Base-by-base conservation (phyloP, 2,329 filamentous ascomycete species). In the Hymenoscyphus occultus region DNA sequence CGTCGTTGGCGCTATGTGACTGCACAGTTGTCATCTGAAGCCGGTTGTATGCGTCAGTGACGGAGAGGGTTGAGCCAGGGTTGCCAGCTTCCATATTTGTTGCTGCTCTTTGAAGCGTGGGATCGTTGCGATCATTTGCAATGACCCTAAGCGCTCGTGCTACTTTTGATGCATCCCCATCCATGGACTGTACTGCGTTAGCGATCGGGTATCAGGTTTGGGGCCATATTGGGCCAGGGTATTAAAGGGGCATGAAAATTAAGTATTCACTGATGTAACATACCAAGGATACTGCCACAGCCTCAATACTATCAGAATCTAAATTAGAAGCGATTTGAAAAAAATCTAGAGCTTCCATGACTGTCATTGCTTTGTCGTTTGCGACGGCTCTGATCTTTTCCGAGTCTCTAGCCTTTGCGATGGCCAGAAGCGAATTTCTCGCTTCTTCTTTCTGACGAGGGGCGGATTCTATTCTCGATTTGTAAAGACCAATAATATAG, bases 341-440 rank as follows among this genome's bases (percentile, higher is more conserved):
- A 77, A 84, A 90, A 13, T 82, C 77, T 39, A 89, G 78, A 1
- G 89, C 89, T 72, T 90, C 85, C 57, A 86, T 82, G 63, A 85
- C 83, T n/a, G 82, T 86, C 67, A 87, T 82, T 78, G 81, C 81
- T 60, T 62, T 71, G 71, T 84, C 83, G 70, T 84, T 81, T 4
- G 88, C 85, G 56, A 84, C 82, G 59, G 81, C 80, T 68, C 82
- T 80, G 61, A 91, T 85, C 54, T 78, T 78, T 56, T 83, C 79
- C 73, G 87, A 91, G 28, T 79, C 76, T 60, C 86, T 81, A 45
- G 82, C 79, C 39, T 82, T 78, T 1, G 86, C 89, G 69, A 91
- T 87, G 59, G 84, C 82, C 66, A 81, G 80, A 54, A 91, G 76
- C 63, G 83, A 80, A 62, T 81, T 79, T 63, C 84, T 83, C 39